A percentile compares a stretch with the other conserved stretches of the same genome.
Conservation (phyloP, 2,329 filamentous ascomycete species). For the Zarea fungicola region DNA sequence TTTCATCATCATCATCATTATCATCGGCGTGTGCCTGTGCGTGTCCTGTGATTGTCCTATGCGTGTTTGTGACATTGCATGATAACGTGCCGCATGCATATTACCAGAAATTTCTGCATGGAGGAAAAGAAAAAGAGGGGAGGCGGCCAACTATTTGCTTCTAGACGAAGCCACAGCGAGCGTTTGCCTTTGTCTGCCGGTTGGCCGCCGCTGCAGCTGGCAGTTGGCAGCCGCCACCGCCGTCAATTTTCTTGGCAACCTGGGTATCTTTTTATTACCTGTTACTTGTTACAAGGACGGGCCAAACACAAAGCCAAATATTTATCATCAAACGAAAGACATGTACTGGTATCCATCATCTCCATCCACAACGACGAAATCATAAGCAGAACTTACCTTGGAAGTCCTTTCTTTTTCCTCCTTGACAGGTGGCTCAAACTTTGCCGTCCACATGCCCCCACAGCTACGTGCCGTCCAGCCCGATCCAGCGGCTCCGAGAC, state of each 20-base stretch:
- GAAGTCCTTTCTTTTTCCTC: too few species aligned
- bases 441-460: not conserved
- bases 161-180: constrained; percentile 6
- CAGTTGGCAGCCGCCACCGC: not conserved
- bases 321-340: too few species aligned
- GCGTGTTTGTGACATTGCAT: too few species aligned
- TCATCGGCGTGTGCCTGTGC: not conserved
- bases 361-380: not conserved
- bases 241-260: not conserved
- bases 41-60: not conserved
- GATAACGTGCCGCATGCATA: not conserved
- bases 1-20: too few species aligned
- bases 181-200: not conserved
- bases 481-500: not conserved
- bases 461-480: constrained; percentile 8
- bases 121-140: not conserved
- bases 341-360: too few species aligned
- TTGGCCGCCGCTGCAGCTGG: not conserved
- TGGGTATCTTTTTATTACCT: too few species aligned
- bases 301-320: not conserved
- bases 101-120: too few species aligned
- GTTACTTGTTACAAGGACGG: too few species aligned
- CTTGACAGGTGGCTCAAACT: not conserved
- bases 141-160: not conserved
- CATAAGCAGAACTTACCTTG: too few species aligned